Evolutionary conservation across 805 yeast genomes (phyloP), one percentile per base, ranked within the genome.

Genomic region (Zygosaccharomyces siamensis): DNA sequence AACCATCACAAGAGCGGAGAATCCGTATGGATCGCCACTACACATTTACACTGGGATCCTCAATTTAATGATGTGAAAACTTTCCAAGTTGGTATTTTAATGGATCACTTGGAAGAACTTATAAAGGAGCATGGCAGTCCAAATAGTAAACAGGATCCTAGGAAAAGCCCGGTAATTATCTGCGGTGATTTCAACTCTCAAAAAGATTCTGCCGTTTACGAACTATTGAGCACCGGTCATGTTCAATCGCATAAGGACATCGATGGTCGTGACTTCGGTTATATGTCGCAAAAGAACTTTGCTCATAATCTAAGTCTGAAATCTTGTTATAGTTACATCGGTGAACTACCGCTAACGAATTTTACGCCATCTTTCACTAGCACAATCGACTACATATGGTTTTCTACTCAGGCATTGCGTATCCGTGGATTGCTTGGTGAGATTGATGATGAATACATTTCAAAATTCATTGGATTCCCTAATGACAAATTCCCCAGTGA

Each of bases 11-110:
- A 76, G 47, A 79, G 90, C 5, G 89, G 90, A 14, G 86, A 84
- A 63, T 77, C 78, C 53, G 69, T 92, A 33, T 75, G 87, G 56
- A 74, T 89, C 32, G 89, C 86, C 3, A 92, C 89, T 61, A 92
- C 98, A 0, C 99, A 93, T 75, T 79, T 93, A 66, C 97, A 92
- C 67, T 93, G 99, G 98, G 97, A 93, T 72, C 99, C 99, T 3
- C 88, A 86, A 43, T 87, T 83, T 63, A 88, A 88, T 64, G 99
- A 93, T 70, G 99, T 93, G 48, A 93, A 93, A 68, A 81, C 97
- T 2, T 84, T 93, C 71, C 99, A 93, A 72, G 93, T 87, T 48
- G 97, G 96, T 38, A 84, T 93, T 26, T 72, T 93, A 54, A 71
- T 93, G 59, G 97, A 92, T 60, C 96, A 93, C 68, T 69, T 95